Percentiles rank a stretch among this genome's conserved stretches.
Conservation (phyloP, 2,329 filamentous ascomycete genomes). For the Ceratocystis colombiana region DNA sequence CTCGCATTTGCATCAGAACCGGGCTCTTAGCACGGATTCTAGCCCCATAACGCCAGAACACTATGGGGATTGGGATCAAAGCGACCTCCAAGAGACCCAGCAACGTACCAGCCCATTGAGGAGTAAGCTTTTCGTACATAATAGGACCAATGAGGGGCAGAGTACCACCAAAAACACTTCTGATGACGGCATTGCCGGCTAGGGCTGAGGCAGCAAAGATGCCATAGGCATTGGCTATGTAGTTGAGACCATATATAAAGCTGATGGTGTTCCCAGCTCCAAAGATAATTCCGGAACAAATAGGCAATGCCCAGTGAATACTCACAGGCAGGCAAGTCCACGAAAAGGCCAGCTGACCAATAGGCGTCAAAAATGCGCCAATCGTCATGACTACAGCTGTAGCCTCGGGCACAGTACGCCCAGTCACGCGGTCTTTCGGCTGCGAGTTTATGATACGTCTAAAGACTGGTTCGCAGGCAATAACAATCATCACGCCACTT, state of each 20-base stretch:
- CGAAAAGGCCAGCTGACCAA: constrained; percentile 75
- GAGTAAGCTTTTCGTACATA: constrained; percentile 59
- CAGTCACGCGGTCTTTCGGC: constrained; percentile 62
- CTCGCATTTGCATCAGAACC: constrained; percentile 38
- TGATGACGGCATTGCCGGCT: constrained; percentile 66
- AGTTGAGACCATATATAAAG: constrained; percentile 76
- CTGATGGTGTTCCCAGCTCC: constrained; percentile 65
- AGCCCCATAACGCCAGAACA: constrained; percentile 59
- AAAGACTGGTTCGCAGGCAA: constrained; percentile 59
- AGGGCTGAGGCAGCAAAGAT: constrained; percentile 74
- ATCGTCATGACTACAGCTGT: constrained; percentile 72
- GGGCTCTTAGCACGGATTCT: constrained; percentile 44
- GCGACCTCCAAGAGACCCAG: constrained; percentile 62
- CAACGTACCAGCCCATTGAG: constrained; percentile 70
- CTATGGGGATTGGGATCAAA: constrained; percentile 68
- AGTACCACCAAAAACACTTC: constrained; percentile 64
- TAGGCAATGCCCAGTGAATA: constrained; percentile 73
- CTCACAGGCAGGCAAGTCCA: constrained; percentile 72
- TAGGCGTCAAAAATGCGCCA: constrained; percentile 60
- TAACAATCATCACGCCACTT: constrained; percentile 51
- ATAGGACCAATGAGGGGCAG: constrained; percentile 63
- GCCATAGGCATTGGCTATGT: constrained; percentile 66
- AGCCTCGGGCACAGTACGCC: constrained; percentile 64
- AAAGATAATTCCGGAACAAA: constrained; percentile 69
- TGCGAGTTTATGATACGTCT: constrained; percentile 69